These are phyloP conservation scores for Tolypocladium ovalisporum DNA, from an alignment of 2,329 filamentous ascomycete species.

Conservation along the genomic window DNA sequence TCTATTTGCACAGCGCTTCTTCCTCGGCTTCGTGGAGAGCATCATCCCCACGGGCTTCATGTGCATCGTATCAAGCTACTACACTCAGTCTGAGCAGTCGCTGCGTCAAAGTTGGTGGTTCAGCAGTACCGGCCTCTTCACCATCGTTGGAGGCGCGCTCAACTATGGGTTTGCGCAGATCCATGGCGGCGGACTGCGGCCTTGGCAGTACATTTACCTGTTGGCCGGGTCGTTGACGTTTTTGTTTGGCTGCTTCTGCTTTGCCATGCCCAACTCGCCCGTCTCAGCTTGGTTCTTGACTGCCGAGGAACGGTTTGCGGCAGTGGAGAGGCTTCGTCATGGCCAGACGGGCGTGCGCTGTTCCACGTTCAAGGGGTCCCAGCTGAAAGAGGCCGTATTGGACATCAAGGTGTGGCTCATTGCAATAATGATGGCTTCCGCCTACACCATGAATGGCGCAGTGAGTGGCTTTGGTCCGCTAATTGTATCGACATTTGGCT, in stretches of 20 bases:
- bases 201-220: constrained; percentile 65
- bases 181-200: constrained; percentile 35
- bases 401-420: constrained; percentile 56
- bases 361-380: constrained; percentile 45
- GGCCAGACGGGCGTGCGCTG: constrained; percentile 55
- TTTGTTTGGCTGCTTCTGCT: constrained; percentile 53
- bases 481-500: constrained; percentile 63
- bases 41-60: constrained; percentile 58
- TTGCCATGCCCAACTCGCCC: constrained; percentile 54
- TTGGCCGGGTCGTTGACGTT: constrained; percentile 53
- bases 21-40: constrained; percentile 51
- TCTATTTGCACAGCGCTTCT: constrained; percentile 56
- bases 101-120: constrained; percentile 60
- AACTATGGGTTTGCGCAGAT: constrained; percentile 62
- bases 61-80: constrained; percentile 50
- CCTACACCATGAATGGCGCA: constrained; percentile 62
- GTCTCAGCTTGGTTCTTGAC: constrained; percentile 60
- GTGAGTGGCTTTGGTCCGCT: constrained; percentile 61
- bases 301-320: constrained; percentile 48
- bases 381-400: constrained; percentile 45
- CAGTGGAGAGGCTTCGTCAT: constrained; percentile 50
- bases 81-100: constrained; percentile 55
- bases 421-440: constrained; percentile 57
- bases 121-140: constrained; percentile 46
- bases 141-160: constrained; percentile 50